Evolutionary conservation across 495 filamentous ascomycete species (phyloP).

Genomic region (Talaromyces ruber): DNA sequence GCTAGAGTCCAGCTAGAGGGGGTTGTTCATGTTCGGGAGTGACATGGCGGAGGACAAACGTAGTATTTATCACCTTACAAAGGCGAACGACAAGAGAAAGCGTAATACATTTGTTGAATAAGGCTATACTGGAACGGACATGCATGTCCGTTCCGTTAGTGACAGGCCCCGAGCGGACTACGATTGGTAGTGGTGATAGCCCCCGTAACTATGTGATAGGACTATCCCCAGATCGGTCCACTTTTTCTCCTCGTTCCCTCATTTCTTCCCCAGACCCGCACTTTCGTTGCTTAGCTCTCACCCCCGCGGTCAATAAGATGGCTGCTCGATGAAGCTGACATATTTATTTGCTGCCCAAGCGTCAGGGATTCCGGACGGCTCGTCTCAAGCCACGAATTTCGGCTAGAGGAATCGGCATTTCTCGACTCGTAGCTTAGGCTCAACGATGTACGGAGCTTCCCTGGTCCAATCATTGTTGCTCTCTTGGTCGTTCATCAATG

Average conservation of each 20-base stretch:
- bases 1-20: not conserved
- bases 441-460: not conserved
- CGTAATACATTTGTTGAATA: not conserved
- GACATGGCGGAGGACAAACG: not conserved
- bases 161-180: not conserved
- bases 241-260: conserved; percentile 1
- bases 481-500: not conserved
- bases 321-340: not conserved
- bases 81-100: not conserved
- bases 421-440: not conserved
- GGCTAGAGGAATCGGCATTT: not conserved
- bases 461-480: not conserved
- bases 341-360: not conserved
- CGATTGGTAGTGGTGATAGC: not conserved
- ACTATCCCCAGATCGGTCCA: not conserved
- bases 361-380: not conserved
- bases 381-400: not conserved
- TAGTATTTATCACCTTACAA: not conserved
- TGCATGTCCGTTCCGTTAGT: not conserved
- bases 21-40: not conserved
- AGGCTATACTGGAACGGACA: not conserved
- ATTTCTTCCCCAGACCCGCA: conserved; percentile 16
- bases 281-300: not conserved
- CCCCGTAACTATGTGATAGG: not conserved
- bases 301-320: not conserved